Base-by-base conservation (phyloP, 495 filamentous ascomycete genomes). In the Podospora conica region DNA sequence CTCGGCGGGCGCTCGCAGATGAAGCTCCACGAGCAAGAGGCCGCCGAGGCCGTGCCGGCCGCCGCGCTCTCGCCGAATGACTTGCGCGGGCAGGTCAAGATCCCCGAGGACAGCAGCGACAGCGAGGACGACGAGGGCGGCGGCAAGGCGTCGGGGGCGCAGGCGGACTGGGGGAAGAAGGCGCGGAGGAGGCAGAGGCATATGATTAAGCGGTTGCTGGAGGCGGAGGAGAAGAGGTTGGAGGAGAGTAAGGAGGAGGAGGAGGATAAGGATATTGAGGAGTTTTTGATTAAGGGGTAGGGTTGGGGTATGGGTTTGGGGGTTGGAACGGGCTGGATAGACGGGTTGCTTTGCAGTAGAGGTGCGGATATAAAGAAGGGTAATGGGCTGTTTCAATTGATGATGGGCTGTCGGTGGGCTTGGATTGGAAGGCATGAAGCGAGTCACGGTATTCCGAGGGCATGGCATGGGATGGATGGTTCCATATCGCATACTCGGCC, bases 191-290 rank as follows among this genome's bases (percentile, higher is more conserved):
- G 88, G 27, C 86, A 88, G 68, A 78, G 86, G 21, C 83, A 86
- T 64, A 75, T 86, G 69, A 81, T 91, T 65, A 85, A 80, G 77
- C 80, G 82, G 70, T 65, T 85, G 54, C 65, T 83, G 55, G 80
- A 82, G 33, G 87, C 66, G 70, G 84, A 76, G 75, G 87, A 82
- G 70, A 71, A 69, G 66, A 65, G 75, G 63, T 67, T 80, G 31
- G 72, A 76, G 58, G 80, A 84, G 68, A 72, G 75, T 18, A 75
- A 70, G 71, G 79, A 74, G 75, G 85, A 87, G 69, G 75, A 87
- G 53, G 88, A 89, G 70, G 84, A 88, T 62, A 88, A 84, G 73
- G 88, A 88, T 71, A 85, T 93, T 72, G 82, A 86, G 81, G 86
- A 91, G 72, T 86, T 87, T 70, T 77, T 92, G 76, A 80, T 87